These are phyloP conservation scores for Fusarium verrucosum DNA, from an alignment of 2,329 filamentous ascomycete genomes.

Conservation along the genomic window DNA sequence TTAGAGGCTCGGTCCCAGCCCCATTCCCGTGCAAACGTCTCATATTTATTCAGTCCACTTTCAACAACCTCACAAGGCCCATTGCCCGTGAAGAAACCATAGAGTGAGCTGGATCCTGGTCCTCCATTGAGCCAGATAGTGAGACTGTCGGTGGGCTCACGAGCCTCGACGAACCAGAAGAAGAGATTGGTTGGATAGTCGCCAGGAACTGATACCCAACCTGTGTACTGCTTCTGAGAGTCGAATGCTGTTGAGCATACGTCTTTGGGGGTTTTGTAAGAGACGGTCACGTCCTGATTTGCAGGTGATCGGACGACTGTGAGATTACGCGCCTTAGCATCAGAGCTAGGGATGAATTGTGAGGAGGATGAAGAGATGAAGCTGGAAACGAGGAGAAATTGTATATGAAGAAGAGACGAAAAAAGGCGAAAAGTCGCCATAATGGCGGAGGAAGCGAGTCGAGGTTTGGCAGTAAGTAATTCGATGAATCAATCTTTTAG, in stretches of 20 bases:
- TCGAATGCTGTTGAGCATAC: constrained; percentile 72
- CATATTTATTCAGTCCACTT: constrained; percentile 58
- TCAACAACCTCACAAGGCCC: constrained; percentile 64
- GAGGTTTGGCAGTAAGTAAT: constrained; percentile 4
- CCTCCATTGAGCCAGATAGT: constrained; percentile 75
- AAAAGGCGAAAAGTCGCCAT: constrained; percentile 24
- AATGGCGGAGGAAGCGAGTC: constrained; percentile 1
- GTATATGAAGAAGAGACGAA: constrained; percentile 11
- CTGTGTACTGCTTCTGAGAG: constrained; percentile 74
- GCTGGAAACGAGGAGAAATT: constrained; percentile 28
- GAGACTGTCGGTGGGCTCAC: constrained; percentile 54
- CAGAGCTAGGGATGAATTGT: constrained; percentile 48
- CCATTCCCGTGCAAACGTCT: constrained; percentile 68
- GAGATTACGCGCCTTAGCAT: constrained; percentile 51
- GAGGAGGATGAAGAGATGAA: constrained; percentile 39
- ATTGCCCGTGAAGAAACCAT: constrained; percentile 69
- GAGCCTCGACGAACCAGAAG: constrained; percentile 61
- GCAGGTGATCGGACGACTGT: constrained; percentile 70
- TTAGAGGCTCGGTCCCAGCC: constrained; percentile 69
- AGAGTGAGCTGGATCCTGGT: constrained; percentile 71
- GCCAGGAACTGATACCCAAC: constrained; percentile 72
- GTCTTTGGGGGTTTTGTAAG: constrained; percentile 69
- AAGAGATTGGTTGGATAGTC: constrained; percentile 61
- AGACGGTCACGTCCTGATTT: constrained; percentile 70
- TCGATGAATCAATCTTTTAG: neutral